Base-by-base conservation (phyloP, 2,329 filamentous ascomycete genomes). In the Penicillium sp. region DNA sequence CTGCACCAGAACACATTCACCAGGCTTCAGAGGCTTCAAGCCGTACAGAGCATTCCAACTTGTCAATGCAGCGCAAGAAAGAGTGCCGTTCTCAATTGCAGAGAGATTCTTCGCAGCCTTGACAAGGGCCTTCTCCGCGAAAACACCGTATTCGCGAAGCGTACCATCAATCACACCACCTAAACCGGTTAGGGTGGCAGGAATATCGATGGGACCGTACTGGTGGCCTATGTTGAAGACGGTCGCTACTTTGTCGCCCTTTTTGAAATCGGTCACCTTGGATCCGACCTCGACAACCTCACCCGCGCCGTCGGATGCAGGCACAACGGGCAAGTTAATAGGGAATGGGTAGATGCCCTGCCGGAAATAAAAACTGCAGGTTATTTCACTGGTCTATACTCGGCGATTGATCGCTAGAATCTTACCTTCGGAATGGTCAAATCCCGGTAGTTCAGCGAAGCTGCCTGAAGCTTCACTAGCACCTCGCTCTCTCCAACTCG, bases 401-500 rank as follows among this genome's bases (percentile, higher is more conserved):
- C 14, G 14, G 10, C 13, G 2, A 49, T 77, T 75, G 9, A 77
- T 68, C 11, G 68, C 59, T 19, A 73, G n/a, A 7, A 16, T 3
- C 81, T 49, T 72, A 74, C 70, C 71, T 76, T 71, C 0, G 77
- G 74, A 50, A 82, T 80, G 16, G 75, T 71, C 9, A 83, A 63
- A 31, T 83, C 81, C 25, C 81, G 73, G 57, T 81, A 82, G 59
- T 83, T 83, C 50, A 83, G 67, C 13, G 78, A 79, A 0, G 77
- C 80, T 4, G 76, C 80, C n/a, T 78, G 66, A 1, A 83, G 79
- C 73, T 88, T 89, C 64, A 93, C 85, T 33, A 93, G 80, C 6
- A 92, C 88, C 26, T 93, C 86, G 60, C 84, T 83, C 54, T 91
- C 88, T 47, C 88, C 88, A 1, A 88, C 69, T 62, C 85, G 75